phyloP scores from a whole-genome alignment of 2,329 filamentous ascomycete genomes.

The Aspergillus japonicus region DNA sequence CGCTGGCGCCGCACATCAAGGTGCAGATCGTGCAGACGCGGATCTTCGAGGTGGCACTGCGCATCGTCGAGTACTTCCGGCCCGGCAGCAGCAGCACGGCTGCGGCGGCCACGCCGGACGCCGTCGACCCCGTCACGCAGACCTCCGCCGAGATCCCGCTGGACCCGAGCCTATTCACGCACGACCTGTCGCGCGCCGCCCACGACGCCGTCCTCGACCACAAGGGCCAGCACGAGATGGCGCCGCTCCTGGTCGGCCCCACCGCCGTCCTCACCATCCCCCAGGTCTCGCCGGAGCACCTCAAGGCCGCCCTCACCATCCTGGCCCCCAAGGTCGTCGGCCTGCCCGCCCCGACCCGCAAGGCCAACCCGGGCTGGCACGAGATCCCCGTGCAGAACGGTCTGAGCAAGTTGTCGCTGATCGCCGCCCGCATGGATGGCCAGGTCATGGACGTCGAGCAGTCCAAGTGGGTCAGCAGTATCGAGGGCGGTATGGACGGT shows the following conservation, averaged over 20 bases:
- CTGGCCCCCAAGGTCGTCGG: slow-evolving; percentile 68
- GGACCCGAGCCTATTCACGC: slow-evolving; percentile 48
- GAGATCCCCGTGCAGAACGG: slow-evolving; percentile 76
- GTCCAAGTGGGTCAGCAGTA: slow-evolving; percentile 69
- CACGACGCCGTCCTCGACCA: slow-evolving; percentile 51
- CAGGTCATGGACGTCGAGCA: slow-evolving; percentile 77
- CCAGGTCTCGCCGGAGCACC: slow-evolving; percentile 74
- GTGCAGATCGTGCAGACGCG: slow-evolving; percentile 83
- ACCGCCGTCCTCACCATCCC: slow-evolving; percentile 79
- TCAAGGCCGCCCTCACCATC: slow-evolving; percentile 76
- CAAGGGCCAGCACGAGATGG: slow-evolving; percentile 61
- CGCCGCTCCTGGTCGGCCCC: slow-evolving; percentile 77
- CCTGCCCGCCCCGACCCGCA: slow-evolving; percentile 76
- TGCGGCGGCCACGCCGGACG: slow-evolving; percentile 21
- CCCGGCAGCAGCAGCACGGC: slow-evolving; percentile 42
- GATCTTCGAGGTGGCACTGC: slow-evolving; percentile 82
- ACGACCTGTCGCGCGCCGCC: slow-evolving; percentile 59
- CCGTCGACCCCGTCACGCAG: slow-evolving; percentile 31
- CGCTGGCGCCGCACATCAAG: slow-evolving; percentile 63
- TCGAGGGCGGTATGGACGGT: slow-evolving; percentile 77
- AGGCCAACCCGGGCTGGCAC: slow-evolving; percentile 75
- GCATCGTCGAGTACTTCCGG: slow-evolving; percentile 81
- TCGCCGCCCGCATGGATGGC: slow-evolving; percentile 85
- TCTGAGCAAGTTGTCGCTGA: slow-evolving; percentile 78
- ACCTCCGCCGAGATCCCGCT: slow-evolving; percentile 32